A percentile compares a stretch with the other conserved stretches of the same genome.
These are phyloP conservation scores for Cladophialophora exuberans DNA, from an alignment of 2,329 filamentous ascomycete genomes.

Conservation along the genomic window DNA sequence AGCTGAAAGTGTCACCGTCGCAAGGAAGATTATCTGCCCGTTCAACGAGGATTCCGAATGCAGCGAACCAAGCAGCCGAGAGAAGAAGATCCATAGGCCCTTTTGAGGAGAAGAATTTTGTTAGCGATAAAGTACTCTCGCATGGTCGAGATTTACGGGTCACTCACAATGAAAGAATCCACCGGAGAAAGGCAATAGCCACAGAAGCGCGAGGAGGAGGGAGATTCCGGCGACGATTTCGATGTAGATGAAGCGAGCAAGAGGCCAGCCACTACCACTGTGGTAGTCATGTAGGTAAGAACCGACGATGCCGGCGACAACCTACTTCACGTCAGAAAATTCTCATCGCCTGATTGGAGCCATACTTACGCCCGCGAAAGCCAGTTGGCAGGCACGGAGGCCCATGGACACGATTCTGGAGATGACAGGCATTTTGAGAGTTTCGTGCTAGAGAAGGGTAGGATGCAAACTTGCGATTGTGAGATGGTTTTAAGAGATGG, in stretches of 20 bases:
- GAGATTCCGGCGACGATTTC: constrained; percentile 71
- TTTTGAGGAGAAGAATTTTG: neutral
- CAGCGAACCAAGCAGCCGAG: constrained; percentile 70
- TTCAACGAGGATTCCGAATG: constrained; percentile 68
- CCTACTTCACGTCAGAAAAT: constrained; percentile 36
- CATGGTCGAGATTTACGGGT: neutral
- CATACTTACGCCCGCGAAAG: constrained; percentile 65
- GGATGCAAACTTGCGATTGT: neutral
- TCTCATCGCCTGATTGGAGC: constrained; percentile 3
- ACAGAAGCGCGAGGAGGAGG: constrained; percentile 69
- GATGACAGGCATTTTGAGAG: constrained; percentile 38
- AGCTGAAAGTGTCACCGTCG: constrained; percentile 56
- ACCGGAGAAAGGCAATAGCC: constrained; percentile 71
- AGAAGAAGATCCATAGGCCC: constrained; percentile 69
- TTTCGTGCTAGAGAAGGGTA: neutral
- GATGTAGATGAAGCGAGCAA: constrained; percentile 74
- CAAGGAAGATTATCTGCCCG: constrained; percentile 45
- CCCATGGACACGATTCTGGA: constrained; percentile 60
- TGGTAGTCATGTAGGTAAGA: constrained; percentile 60
- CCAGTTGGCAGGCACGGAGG: constrained; percentile 66
- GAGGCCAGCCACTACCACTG: constrained; percentile 47
- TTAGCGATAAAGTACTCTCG: neutral
- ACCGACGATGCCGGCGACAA: constrained; percentile 70
- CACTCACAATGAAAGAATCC: constrained; percentile 67
- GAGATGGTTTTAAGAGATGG: neutral